These are phyloP conservation scores for Platanus orientalis DNA, from an alignment of 164 flowering plant species.

Conservation along the genomic window DNA sequence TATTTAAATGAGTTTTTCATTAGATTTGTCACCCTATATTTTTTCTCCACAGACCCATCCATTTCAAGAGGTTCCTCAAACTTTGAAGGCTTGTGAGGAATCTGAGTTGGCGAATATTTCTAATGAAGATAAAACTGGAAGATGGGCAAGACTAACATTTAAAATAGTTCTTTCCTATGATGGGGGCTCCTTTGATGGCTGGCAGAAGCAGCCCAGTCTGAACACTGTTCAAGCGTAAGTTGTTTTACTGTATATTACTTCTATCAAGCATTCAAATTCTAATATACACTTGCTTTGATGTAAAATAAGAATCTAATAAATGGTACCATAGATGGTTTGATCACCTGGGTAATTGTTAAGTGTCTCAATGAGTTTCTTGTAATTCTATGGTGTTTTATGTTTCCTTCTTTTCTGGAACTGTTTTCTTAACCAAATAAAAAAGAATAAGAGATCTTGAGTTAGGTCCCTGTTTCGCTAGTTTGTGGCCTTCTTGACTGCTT, in stretches of 20 bases:
- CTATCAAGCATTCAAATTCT: neutral
- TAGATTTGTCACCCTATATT: conserved; percentile 6
- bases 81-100: conserved; percentile 25
- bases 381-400: too few relatives aligned
- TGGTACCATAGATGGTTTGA: too few relatives aligned
- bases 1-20: neutral
- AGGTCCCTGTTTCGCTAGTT: neutral
- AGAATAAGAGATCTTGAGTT: neutral
- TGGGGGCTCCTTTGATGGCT: conserved; percentile 90
- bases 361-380: neutral
- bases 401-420: neutral
- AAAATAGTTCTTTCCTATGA: conserved; percentile 74
- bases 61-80: conserved; percentile 26
- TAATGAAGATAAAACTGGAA: conserved; percentile 36
- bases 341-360: neutral
- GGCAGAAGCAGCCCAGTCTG: conserved; percentile 96
- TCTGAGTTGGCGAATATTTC: conserved; percentile 21
- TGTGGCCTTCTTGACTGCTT: too few relatives aligned
- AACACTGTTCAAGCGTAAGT: conserved; percentile 85
- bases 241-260: conserved; percentile 1
- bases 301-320: neutral
- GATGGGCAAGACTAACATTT: conserved; percentile 76
- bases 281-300: neutral
- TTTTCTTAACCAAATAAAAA: neutral
- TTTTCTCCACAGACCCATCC: conserved; percentile 20